These are phyloP conservation scores for Phaeolepiota aurea DNA, from an alignment of 768 basidiomycete genomes.

Conservation along the genomic window DNA sequence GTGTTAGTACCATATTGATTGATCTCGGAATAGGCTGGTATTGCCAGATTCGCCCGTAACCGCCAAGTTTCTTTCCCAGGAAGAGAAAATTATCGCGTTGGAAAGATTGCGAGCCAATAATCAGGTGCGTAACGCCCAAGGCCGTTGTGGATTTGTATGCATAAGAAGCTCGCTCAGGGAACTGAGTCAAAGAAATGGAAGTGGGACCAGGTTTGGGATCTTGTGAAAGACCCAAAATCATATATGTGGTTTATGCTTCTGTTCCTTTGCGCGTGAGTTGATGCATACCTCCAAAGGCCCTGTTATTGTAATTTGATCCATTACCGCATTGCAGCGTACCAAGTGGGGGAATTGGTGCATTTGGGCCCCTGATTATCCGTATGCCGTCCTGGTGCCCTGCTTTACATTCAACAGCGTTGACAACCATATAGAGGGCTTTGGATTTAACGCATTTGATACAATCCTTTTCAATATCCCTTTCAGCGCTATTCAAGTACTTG, in stretches of 20 bases:
- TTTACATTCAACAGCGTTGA: not conserved
- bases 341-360: constrained; percentile 32
- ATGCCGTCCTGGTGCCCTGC: constrained; percentile 6
- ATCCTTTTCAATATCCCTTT: constrained; percentile 46
- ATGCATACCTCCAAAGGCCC: constrained; percentile 1
- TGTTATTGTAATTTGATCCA: no score
- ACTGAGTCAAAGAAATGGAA: constrained; percentile 38
- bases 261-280: constrained; percentile 30
- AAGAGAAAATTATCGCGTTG: constrained; percentile 33
- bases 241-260: constrained; percentile 33
- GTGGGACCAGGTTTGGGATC: constrained; percentile 32
- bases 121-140: constrained; percentile 16
- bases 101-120: constrained; percentile 35
- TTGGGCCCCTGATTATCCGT: constrained; percentile 36
- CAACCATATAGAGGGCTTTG: constrained; percentile 22
- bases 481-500: constrained; percentile 28
- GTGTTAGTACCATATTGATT: not conserved
- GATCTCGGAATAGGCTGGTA: constrained; percentile 17
- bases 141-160: not conserved
- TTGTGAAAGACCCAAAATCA: constrained; percentile 29
- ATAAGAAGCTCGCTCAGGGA: constrained; percentile 13
- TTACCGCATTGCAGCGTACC: constrained; percentile 15
- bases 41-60: constrained; percentile 35
- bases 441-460: constrained; percentile 30
- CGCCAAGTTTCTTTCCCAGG: constrained; percentile 27